Base-by-base conservation (phyloP, 2,329 filamentous ascomycete species). In the Cryphonectria radicalis region DNA sequence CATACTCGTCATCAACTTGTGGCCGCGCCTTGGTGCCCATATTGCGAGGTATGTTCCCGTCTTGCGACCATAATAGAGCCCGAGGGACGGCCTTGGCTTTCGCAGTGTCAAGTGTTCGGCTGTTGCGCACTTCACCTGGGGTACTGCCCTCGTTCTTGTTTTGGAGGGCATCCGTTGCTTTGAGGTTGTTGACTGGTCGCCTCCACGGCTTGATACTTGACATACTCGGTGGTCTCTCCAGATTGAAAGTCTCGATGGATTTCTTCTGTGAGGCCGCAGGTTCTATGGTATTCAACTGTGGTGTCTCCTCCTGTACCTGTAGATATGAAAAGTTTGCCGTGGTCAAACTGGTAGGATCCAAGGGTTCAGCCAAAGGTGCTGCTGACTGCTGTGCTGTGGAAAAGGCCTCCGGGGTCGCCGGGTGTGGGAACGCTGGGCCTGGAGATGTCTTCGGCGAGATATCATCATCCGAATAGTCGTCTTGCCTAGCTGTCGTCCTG, bases 391-490 rank as follows among this genome's bases (percentile, higher is more conserved):
- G n/a, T 64, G 37, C 40, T 50, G 14, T 46, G 1, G 28, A 28
- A 28, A 14, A 3, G 25, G 40, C 14, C 25, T 65, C 63, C 10
- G 32, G 35, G 59, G 46, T 43, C 32, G 22, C 13, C 22, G 50
- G 0, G 11, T 46, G 60, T 13, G 67, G 42, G 7, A 46, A 57
- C 4, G 60, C 57, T 40, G 66, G 50, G 2, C 59, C 37, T 14
- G 40, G 32, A 57, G 66, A 66, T 17, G 22, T 46, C 14, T 57
- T 69, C 32, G 70, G 67, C 14, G 63, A 69, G 6, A 66, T 22
- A 22, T 69, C 67, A 40, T 63, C 70, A 22, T 59, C 55, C 1
- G 14, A 59, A 7, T 19, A n/a, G 10, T 42, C 28, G 25, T 68
- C 43, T 28, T 53, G 35, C 62, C 32, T 14, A 4, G 28, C 40